Evolutionary conservation across 2,329 filamentous ascomycete genomes (phyloP), one percentile per base, ranked within the genome.

Genomic region (Trichoderma sp.): DNA sequence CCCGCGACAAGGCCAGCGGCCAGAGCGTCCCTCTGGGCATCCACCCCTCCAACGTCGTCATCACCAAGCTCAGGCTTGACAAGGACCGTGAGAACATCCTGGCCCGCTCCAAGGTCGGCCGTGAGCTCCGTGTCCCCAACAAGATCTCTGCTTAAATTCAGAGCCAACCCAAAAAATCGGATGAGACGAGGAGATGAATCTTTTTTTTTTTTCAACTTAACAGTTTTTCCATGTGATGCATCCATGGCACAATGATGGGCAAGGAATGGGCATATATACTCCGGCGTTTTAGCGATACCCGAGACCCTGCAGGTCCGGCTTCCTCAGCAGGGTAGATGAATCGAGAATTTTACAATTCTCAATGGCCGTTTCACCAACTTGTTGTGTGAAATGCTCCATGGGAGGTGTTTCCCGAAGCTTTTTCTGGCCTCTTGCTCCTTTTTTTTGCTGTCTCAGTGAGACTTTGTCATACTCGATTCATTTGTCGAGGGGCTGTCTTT

Each of bases 41-140:
- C 84, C 92, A 94, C 85, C 91, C 95, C 79, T 96, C 92, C 85
- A 98, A 98, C 85, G 93, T 97, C 76, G 90, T 97, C 86, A 92
- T 99, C 87, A 97, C 91, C 86, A 97, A 97, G 90, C 89, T 98
- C 83, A 97, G 98, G 92, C 88, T 97, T 79, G 92, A 95, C 88
- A 94, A 95, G 90, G 92, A 96, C 85, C 91, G 92, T 76, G 92
- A 95, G 88, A 86, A 84, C 81, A 95, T 95, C 80, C 87, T 96
- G 76, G 92, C 92, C 85, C 89, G 92, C 84, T 93, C 92, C 86
- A 90, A 90, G 84, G 83, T 85, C 75, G 92, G 92, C 79, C 90
- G 92, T 73, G 92, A 94, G 85, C 86, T 89, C 80, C 85, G 85
- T 81, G 84, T 84, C 81, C 93, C 93, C 86, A 83, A 82, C 84